Base-by-base conservation (phyloP, 768 basidiomycete species). In the Myochromella boudieri region DNA sequence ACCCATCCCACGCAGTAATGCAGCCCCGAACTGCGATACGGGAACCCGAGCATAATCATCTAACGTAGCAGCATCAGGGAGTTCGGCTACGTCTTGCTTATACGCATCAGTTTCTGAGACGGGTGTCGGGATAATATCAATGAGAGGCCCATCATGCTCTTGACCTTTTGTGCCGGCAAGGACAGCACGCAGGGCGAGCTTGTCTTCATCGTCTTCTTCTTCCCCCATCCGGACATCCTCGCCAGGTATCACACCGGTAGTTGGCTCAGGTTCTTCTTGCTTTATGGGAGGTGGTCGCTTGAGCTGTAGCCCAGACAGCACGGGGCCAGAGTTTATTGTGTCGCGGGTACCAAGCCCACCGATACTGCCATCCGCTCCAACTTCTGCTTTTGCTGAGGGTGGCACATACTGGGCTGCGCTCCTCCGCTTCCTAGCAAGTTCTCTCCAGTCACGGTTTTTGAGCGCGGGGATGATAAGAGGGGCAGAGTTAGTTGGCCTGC, bases 1-100 rank as follows among this genome's bases (percentile, higher is more conserved):
- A 2, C 95, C 95, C 97, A 98, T 98, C 0, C 95, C 95, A 36
- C 94, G 80, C 3, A 97, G 74, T 56, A 98, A 78, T 6, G 97
- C 97, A 4, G 88, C 84, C 5, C 97, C 95, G 55, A 98, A 99
- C 46, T 91, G 87, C 4, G 87, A 85, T 12, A 99, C 85, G 0
- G 97, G 97, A 0, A 97, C 82, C 15, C 92, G 86, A 27, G 81
- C 81, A 60, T 98, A 99, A 64, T 95, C 95, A 0, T 89, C 84
- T 14, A 89, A 67, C 0, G 88, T 82, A 1, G 94, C 83, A 42
- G 66, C 64, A 6, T 88, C 87, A 0, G 91, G 91, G 4, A 95
- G 78, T 11, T 84, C 84, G 14, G 75, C 75, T 3, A 98, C 77
- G 60, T 97, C 95, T 63, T 91, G 84, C 47, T 80, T 80, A 59